Evolutionary conservation across 192 early-diverging fungal species (phyloP), one percentile per base, ranked within the genome.

Genomic region (Coemansia sp.): DNA sequence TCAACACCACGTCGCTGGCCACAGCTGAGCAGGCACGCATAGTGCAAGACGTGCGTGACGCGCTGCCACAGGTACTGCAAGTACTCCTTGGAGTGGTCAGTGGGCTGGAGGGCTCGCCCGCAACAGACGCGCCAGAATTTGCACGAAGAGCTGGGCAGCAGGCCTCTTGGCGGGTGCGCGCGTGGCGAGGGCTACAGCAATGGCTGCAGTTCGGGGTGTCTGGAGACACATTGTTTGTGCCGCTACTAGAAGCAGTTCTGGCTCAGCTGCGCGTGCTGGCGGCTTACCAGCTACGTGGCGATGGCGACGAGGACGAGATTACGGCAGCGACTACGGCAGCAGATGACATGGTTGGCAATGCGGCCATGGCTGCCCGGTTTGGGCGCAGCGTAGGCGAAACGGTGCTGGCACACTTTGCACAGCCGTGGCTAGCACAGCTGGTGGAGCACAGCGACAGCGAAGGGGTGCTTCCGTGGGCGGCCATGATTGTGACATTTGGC

Each of bases 151-250:
- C 60, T 16, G 71, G 60, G 1, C 61, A 49, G 43, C 32, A 50
- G 15, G 39, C 47, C 1, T 43, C 11, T 21, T 68, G 65, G 66
- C 57, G 72, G 28, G 58, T 54, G 34, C 72, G 72, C 14, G 72
- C 62, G 14, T 76, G 72, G 72, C 56, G 56, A 39, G 72, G 53
- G 11, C 58, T 76, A 10, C 26, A 60, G 46, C 65, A 76, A 38
- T 76, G 72, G 72, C 48, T 76, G 50, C 72, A 76, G 46, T 76
- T 69, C 56, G 72, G 72, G 0, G 38, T 76, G 14, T 14, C 61
- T 0, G 53, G 43, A n/a, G 72, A 65, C 50, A 37, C 42, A 18
- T 38, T 62, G 50, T 58, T 76, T 52, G 52, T 76, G 16, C 57
- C 50, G 39, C 65, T 76, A 11, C 58, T 76, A 11, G 72, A 67